Evolutionary conservation across 495 filamentous ascomycete species (phyloP), one percentile per base, ranked within the genome.

Genomic region (Penicillium parvum): DNA sequence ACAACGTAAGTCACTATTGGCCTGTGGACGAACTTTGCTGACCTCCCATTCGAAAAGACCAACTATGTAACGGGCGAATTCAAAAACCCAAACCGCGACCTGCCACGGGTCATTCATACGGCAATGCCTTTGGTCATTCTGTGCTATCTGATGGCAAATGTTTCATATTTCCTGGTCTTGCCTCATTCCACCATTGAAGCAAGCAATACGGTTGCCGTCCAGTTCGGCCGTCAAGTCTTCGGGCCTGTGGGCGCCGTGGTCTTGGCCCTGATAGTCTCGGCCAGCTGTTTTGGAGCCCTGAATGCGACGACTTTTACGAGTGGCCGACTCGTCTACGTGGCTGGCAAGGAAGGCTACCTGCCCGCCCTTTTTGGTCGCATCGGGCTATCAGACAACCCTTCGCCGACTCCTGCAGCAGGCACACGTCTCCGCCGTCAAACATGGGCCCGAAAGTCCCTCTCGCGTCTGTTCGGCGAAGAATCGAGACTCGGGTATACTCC

Each of bases 1-100:
- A 98, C 59, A 98, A 98, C 64, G 90, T 92, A 65, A 69, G 85
- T 42, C 29, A 27, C 6, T 11, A 6, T 11, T 27, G 6, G 23
- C 23, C 23, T 27, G 23, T 6, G 23, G 23, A 6, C 23, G 5
- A 27, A 27, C 23, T 6, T 27, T 27, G 23, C 23, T 27, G 11
- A n/a, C n/a, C n/a, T n/a, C n/a, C n/a, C n/a, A 6, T 27, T 6
- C 23, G 11, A 6, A 6, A 27, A 95, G 88, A 91, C 91, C 45
- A 98, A 96, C 66, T 97, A 95, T 60, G 92, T 98, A 9, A 85
- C 90, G 0, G 92, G 89, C 49, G 92, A 98, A 68, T 96, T 98
- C 72, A 84, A 88, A 53, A 84, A 96, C 56, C 88, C 92, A 4
- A 75, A 78, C 28, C 83, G 91, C 18, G 92, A 97, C 55, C 82